Evolutionary conservation across 2,329 filamentous ascomycete species (phyloP).

Genomic region (Claviceps sorghi): DNA sequence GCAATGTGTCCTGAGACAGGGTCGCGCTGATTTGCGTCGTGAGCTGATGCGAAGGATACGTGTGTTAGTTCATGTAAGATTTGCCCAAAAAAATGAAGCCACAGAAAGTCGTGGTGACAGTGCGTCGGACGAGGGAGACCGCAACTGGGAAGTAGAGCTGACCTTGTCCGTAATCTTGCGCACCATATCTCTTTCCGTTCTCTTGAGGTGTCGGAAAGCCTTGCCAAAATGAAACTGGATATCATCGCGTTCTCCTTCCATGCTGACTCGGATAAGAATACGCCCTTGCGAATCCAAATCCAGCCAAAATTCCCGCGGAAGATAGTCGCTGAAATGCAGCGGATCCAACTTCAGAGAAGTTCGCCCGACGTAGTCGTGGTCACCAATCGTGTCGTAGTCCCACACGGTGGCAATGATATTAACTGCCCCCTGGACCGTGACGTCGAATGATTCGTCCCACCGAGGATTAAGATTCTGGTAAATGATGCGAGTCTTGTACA

Average conservation of each 20-base stretch:
- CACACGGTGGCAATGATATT: conserved; percentile 95
- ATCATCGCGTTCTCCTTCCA: conserved; percentile 96
- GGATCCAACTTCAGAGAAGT: conserved; percentile 98
- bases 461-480: conserved; percentile 82
- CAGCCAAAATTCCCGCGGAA: conserved; percentile 94
- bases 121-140: neutral
- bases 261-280: conserved; percentile 78
- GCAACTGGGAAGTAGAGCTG: conserved; percentile 12
- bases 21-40: conserved; percentile 85
- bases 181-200: conserved; percentile 95
- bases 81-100: neutral
- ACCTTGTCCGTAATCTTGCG: conserved; percentile 96
- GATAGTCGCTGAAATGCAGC: conserved; percentile 89
- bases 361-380: conserved; percentile 91
- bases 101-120: neutral
- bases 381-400: conserved; percentile 95
- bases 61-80: conserved; percentile 5
- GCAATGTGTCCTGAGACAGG: conserved; percentile 69
- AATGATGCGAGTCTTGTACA: conserved; percentile 87
- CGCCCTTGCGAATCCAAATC: conserved; percentile 92
- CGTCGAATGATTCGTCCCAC: conserved; percentile 95
- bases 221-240: conserved; percentile 99
- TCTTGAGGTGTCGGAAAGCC: conserved; percentile 85
- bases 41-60: conserved; percentile 37
- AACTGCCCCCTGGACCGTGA: conserved; percentile 78